phyloP scores from a whole-genome alignment of 1,284 basidiomycete genomes.

The Naganishia albida region DNA sequence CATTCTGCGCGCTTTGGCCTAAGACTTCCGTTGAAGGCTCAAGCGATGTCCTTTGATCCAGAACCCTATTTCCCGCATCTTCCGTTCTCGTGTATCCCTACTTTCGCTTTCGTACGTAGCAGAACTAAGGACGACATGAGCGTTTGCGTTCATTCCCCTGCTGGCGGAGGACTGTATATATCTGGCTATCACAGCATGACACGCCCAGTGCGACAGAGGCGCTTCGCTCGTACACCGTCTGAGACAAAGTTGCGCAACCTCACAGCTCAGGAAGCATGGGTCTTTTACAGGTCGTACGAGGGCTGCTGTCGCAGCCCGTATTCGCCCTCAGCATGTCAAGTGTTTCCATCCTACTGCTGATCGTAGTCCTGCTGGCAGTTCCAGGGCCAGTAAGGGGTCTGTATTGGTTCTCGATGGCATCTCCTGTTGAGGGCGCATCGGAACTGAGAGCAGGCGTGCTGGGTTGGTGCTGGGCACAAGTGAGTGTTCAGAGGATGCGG shows the following conservation, averaged over 20 bases:
- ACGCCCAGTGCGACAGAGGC: too few relatives aligned
- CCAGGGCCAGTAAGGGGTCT: slow-evolving; percentile 50
- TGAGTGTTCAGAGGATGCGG: slow-evolving; percentile 35
- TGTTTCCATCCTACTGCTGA: slow-evolving; percentile 44
- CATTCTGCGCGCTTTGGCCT: background rate
- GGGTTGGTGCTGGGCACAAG: slow-evolving; percentile 46
- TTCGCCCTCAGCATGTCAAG: slow-evolving; percentile 44
- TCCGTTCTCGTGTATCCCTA: background rate
- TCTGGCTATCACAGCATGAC: background rate
- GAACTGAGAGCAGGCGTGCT: slow-evolving; percentile 43
- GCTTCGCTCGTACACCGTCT: too few relatives aligned
- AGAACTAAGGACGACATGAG: too few relatives aligned
- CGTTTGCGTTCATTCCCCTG: too few relatives aligned
- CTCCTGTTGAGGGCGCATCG: slow-evolving; percentile 36
- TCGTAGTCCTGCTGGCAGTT: slow-evolving; percentile 47
- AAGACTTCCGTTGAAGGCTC: background rate
- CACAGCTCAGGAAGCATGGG: slow-evolving; percentile 1
- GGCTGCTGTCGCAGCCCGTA: slow-evolving; percentile 37
- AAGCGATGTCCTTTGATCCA: background rate
- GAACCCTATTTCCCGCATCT: background rate
- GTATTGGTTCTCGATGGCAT: slow-evolving; percentile 45
- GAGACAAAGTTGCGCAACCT: too few relatives aligned
- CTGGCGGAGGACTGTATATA: too few relatives aligned
- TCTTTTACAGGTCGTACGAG: background rate
- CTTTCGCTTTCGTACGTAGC: too few relatives aligned